A percentile compares a stretch with the other conserved stretches of the same genome.
Conservation (phyloP, 1,139 yeast species). For the Hyphopichia khmerensis region DNA sequence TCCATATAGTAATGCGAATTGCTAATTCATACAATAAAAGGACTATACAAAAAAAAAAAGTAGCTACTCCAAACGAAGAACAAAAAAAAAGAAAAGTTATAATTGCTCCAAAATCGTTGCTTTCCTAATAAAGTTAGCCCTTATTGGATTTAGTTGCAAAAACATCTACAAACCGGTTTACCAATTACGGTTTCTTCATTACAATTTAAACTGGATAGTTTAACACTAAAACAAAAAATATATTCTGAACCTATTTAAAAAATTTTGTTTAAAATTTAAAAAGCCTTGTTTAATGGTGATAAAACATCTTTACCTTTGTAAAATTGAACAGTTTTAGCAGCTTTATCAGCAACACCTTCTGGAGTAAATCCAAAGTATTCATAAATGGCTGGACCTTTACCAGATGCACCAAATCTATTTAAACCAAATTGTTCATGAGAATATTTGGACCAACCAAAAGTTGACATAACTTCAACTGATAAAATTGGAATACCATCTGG, state of each 20-base stretch:
- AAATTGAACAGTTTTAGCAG: slow-evolving; percentile 73
- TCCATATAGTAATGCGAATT: too few relatives aligned
- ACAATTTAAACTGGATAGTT: too few relatives aligned
- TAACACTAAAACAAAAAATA: too few relatives aligned
- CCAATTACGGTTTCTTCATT: too few relatives aligned
- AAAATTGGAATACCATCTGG: slow-evolving; percentile 94
- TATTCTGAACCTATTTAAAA: too few relatives aligned
- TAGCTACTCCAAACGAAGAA: too few relatives aligned
- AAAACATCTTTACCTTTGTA: slow-evolving; percentile 72
- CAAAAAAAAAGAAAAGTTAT: not conserved
- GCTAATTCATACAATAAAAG: too few relatives aligned
- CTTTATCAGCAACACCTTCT: slow-evolving; percentile 90
- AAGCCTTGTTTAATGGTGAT: slow-evolving; percentile 83
- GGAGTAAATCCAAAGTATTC: slow-evolving; percentile 87
- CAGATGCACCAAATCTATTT: slow-evolving; percentile 97
- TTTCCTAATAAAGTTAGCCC: not conserved
- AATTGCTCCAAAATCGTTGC: not conserved
- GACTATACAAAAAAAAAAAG: too few relatives aligned
- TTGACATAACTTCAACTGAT: slow-evolving; percentile 92
- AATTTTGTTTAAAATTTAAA: too few relatives aligned
- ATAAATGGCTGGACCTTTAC: slow-evolving; percentile 83
- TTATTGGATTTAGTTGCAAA: too few relatives aligned
- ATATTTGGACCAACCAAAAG: slow-evolving; percentile 93
- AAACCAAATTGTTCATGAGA: slow-evolving; percentile 97
- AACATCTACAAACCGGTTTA: too few relatives aligned